A percentile compares a stretch with the other conserved stretches of the same genome.
Evolutionary conservation across 176 grass and related monocot genomes (phyloP).

Genomic region (Leersia perrieri): DNA sequence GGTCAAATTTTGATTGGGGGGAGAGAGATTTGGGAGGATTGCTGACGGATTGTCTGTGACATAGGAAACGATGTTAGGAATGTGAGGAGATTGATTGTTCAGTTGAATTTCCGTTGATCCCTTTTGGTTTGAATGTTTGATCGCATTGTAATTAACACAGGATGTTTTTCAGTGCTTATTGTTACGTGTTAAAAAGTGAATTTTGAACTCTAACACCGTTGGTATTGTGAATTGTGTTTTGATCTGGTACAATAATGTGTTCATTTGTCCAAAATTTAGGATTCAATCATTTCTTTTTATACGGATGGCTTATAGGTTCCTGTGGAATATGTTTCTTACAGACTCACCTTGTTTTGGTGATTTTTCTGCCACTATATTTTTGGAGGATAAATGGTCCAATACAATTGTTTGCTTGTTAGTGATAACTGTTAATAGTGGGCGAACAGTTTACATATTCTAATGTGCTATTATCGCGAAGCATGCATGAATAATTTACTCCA

Average conservation of each 20-base stretch:
- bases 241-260: neutral
- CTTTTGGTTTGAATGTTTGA: neutral
- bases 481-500: neutral
- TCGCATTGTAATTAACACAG: neutral
- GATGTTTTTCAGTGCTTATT: neutral
- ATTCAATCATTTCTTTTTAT: neutral
- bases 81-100: neutral
- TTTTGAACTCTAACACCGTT: neutral
- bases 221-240: neutral
- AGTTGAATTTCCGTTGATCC: neutral
- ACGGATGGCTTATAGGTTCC: neutral
- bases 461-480: neutral
- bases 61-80: neutral
- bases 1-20: neutral
- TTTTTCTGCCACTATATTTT: neutral
- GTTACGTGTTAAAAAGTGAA: neutral
- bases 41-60: neutral
- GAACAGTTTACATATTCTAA: too few relatives aligned
- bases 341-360: neutral
- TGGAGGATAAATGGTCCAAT: neutral
- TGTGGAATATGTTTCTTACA: neutral
- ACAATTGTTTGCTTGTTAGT: neutral
- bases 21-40: neutral
- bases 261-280: neutral
- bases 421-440: neutral